Evolutionary conservation across 148 eudicot genomes (phyloP), one percentile per base, ranked within the genome.

Genomic region (Spergularia bocconei): DNA sequence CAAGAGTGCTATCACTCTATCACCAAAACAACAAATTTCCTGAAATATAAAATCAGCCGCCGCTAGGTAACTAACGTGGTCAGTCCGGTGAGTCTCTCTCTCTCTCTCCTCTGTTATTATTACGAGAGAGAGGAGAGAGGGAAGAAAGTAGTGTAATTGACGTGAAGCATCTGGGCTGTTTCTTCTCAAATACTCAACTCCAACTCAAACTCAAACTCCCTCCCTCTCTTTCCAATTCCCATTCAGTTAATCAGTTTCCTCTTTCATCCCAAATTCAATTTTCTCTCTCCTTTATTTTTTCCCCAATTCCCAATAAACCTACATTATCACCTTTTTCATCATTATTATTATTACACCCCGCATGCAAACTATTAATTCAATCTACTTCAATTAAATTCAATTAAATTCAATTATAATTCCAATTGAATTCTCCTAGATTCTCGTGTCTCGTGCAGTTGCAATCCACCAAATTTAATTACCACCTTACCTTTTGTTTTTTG

Each of bases 351-450:
- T 58, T n/a, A 59, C 63, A 11, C 29, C 29, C 63, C 36, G 63
- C 72, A 52, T 69, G 60, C 21, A 69, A 29, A 29, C 36, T 29
- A 29, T 29, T 29, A 29, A 29, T 29, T 29, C 36, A 29, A 29
- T n/a, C n/a, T n/a, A 6, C 41, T 52, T 69, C 29, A 53, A 52
- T 69, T 13, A 53, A 50, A 12, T 23, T 39, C 12, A 2, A 23
- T 47, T 13, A 44, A 7, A 1, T 12, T 55, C 17, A 8, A 69
- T 69, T 79, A n/a, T 21, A 75, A 70, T 76, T 71, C 61, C 36
- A 69, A 71, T 72, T 75, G 6, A 61, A 29, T 58, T 47, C 36
- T 70, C 29, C 63, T 79, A 60, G 82, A 58, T 44, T 60, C n/a
- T 78, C 72, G 82, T 75, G 82, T 21, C 51, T 15, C 17, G 54